Evolutionary conservation across 257 asterid genomes (phyloP), one percentile per base, ranked within the genome.

Genomic region (Misopates orontium): DNA sequence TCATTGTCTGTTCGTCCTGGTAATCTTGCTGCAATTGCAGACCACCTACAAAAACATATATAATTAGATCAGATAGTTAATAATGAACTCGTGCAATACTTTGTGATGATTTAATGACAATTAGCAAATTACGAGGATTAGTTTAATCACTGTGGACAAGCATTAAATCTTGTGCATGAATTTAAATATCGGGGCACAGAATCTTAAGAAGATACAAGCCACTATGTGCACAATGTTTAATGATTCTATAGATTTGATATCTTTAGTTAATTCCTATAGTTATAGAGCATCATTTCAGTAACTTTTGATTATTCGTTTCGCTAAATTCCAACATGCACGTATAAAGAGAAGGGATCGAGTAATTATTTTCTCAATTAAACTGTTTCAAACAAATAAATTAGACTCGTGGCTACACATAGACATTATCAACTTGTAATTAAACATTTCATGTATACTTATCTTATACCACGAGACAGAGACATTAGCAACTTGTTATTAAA

Each of bases 1-100:
- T 90, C 97, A 9, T 90, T 90, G 78, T 90, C 97, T 12, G 97
- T 90, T 67, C 97, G 65, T 40, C 97, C 97, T 13, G 97, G 91
- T 16, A 90, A 75, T 75, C 80, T 85, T 36, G 95, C 87, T 69
- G 97, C 97, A 71, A 90, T 87, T 13, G 87, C 87, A 51, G 97
- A 85, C 97, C 97, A 90, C 80, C 97, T 90, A 82, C 17, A 53
- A 62, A 4, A 13, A 7, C 31, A n/a, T 2, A 48, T 4, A 20
- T 12, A 31, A 28, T 48, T 13, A 32, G 2, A 4, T 18, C 42
- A 7, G 16, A 42, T 23, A 20, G 28, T 53, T 66, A 47, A 62
- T 59, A 54, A 70, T 25, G 32, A 60, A 31, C 61, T 23, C 51
- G 16, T 21, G 49, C n/a, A 23, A 60, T 25, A 31, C 10, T 16